Percentiles rank a stretch among this genome's conserved stretches.
Evolutionary conservation across 345 rosid genomes (phyloP).

Genomic region (Pistacia atlantica): DNA sequence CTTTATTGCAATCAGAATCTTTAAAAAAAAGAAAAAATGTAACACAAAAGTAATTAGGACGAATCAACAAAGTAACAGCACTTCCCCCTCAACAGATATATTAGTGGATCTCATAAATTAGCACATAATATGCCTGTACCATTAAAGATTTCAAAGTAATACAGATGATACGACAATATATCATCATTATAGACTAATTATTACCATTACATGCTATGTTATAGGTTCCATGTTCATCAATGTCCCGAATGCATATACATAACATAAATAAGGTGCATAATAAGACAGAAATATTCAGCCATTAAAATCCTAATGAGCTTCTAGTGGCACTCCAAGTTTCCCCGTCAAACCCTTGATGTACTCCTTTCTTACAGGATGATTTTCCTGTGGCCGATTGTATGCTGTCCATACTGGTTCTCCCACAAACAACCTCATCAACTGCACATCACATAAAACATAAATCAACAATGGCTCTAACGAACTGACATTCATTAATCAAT

Average conservation of each 20-base stretch:
- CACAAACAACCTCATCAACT: conserved; percentile 87
- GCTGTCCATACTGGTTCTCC: conserved; percentile 90
- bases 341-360: conserved; percentile 48
- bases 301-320: conserved; percentile 36
- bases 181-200: background rate
- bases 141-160: background rate
- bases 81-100: background rate
- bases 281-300: background rate
- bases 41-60: too few species aligned
- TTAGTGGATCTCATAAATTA: too few species aligned
- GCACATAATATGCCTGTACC: background rate
- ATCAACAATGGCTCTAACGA: background rate
- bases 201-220: background rate
- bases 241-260: background rate
- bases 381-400: conserved; percentile 83
- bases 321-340: conserved; percentile 38
- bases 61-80: too few species aligned
- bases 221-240: background rate
- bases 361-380: conserved; percentile 73
- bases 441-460: conserved; percentile 10
- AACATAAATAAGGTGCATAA: background rate
- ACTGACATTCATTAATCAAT: conserved; percentile 7
- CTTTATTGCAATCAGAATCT: too few species aligned
- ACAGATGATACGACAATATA: background rate
- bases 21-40: too few species aligned